Base-by-base conservation (phyloP, 1,284 basidiomycete species). In the Puccinia sorghi region DNA sequence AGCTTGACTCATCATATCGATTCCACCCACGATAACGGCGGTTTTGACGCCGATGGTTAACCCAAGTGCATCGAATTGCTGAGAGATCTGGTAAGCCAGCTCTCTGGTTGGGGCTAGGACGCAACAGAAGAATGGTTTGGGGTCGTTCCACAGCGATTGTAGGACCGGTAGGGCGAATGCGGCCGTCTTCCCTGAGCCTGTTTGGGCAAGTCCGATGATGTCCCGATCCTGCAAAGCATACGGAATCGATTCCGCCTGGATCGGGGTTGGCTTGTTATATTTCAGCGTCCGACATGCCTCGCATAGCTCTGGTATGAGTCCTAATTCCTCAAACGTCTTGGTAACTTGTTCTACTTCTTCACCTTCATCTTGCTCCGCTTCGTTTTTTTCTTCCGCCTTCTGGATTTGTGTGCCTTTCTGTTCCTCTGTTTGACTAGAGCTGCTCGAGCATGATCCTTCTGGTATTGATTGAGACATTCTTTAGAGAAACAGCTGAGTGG, bases 111-210 rank as follows among this genome's bases (percentile, higher is more conserved):
- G 97, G 4, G 96, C 95, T 39, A 99, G 88, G 12, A 99, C 90
- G 83, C 94, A 93, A 7, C 94, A 93, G 84, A 94, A 99, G 72
- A 97, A 89, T 27, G 94, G 93, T 83, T 91, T 91, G 32, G 97
- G 97, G 72, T 97, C 91, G 80, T 98, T 93, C 94, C 94, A 99
- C 83, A 99, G 86, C 81, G 93, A 93, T 86, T 99, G 96, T 50
- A 99, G 87, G 80, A 99, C 96, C 6, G 97, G 97, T 6, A 99
- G 87, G 22, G 93, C 93, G 86, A 99, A 99, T 3, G 97, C 97
- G 12, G 95, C 97, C 0, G 97, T 99, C 87, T 99, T 99, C 81
- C 97, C 97, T 20, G 93, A 95, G 66, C 97, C 97, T 0, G 97
- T 99, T 83, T 94, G 92, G 27, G 97, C 97, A 22, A 99, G 92